A percentile compares a stretch with the other conserved stretches of the same genome.
Evolutionary conservation across 257 asterid genomes (phyloP).

Genomic region (Fraxinus excelsior): DNA sequence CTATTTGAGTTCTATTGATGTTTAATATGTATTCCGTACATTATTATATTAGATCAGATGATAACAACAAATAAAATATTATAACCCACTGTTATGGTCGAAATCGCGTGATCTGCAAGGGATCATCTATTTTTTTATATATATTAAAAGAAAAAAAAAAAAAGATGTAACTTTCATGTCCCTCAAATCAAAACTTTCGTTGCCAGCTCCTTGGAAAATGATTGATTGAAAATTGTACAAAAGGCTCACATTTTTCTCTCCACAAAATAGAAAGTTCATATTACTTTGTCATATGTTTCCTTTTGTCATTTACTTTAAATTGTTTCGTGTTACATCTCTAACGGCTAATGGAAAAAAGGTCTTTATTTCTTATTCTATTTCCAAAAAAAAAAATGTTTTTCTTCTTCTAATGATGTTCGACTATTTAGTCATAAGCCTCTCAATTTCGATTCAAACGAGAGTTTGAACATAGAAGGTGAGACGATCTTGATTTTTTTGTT

Average conservation of each 20-base stretch:
- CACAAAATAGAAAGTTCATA: neutral
- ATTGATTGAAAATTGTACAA: neutral
- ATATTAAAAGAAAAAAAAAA: too few relatives aligned
- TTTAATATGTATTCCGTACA: neutral
- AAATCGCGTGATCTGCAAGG: neutral
- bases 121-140: neutral
- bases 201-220: neutral
- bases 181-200: neutral
- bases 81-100: neutral
- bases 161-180: neutral
- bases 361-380: neutral
- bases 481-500: too few relatives aligned
- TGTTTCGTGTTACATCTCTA: neutral
- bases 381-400: too few relatives aligned
- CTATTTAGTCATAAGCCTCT: neutral
- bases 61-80: neutral
- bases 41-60: neutral
- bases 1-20: too few relatives aligned
- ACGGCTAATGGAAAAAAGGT: neutral
- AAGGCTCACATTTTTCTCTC: constrained; percentile 3
- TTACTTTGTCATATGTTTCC: neutral
- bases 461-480: neutral
- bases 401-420: neutral
- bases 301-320: neutral
- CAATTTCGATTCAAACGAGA: neutral